Evolutionary conservation across 192 early-diverging fungal species (phyloP), one percentile per base, ranked within the genome.

Genomic region (Backusella westeae): DNA sequence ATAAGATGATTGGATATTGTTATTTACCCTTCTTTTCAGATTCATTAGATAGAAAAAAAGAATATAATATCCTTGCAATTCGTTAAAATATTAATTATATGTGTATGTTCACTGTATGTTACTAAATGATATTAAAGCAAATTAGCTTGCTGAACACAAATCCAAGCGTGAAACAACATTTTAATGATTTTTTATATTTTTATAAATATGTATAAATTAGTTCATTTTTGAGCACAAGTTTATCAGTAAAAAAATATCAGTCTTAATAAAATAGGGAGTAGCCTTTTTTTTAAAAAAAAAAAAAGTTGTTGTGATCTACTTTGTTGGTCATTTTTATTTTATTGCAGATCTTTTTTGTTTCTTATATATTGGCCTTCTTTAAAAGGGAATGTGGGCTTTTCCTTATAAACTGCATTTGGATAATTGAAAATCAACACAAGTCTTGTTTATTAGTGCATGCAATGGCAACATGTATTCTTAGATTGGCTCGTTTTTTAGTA

Each of bases 271-370:
- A 63, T 63, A 63, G 29, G 56, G 56, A 29, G 56, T 63, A 63
- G 19, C 21, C 23, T 21, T 17, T 44, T 39, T 39, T 38, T 38
- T 38, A 8, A 17, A 5, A 52, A 21, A 53, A n/a, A 52, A 53
- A 53, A 56, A 63, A 29, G 56, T 63, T 29, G 56, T 14, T 63
- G 9, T 29, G 23, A 63, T 29, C 23, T 26, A 29, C 21, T 9
- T 63, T n/a, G 46, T 6, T 49, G 46, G 19, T 49, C 46, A 19
- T 44, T 49, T 49, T 49, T 49, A 49, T 49, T 63, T 23, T 63
- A 63, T 63, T 63, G 56, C 56, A 63, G 56, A 63, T 63, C 56
- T 26, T 63, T 39, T 63, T 63, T 63, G 26, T 19, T 63, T 29
- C 23, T 63, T 12, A 29, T 29, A 63, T 63, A 32, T 32, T 32